Base-by-base conservation (phyloP, 2,329 filamentous ascomycete genomes). In the Cercospora sp. region DNA sequence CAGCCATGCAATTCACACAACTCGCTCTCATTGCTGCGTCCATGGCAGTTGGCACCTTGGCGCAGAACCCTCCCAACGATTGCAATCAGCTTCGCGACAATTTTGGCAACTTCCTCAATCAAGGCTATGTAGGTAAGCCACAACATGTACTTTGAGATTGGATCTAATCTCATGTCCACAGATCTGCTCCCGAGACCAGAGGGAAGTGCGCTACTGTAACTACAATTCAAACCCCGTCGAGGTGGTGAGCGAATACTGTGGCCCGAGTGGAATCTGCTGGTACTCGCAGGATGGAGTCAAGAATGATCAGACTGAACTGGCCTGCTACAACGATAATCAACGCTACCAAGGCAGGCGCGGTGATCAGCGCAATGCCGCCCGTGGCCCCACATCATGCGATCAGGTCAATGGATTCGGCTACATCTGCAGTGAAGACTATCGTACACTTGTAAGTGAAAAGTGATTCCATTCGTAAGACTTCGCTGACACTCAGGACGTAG, bases 381-480 rank as follows among this genome's bases (percentile, higher is more conserved):
- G 23, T 30, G 65, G 68, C 6, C 68, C 68, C 6, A 67, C 65
- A 0, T 57, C 62, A n/a, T 69, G 65, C 62, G 13, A 31, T 1
- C 68, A 67, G 20, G 61, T 67, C 36, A 23, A 42, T 10, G 65
- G 60, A 16, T 57, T 33, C 31, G 67, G 60, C 28, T 63, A 65
- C n/a, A 60, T 67, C 23, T 69, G 68, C 58, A 51, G 30, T 40
- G 2, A 12, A 1, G 68, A 69, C 30, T 69, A 69, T 42, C 58
- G 10, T 5, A 65, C 23, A n/a, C 40, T 69, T 7, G 67, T 69
- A 23, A 69, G 67, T 53, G 6, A 16, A 23, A 23, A 23, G 23
- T 23, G 23, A 23, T 23, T 23, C 23, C 23, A 23, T 23, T 23
- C 23, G 23, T 23, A 23, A 23, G 23, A 23, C 23, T 23, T 23